Evolutionary conservation across 2,329 filamentous ascomycete species (phyloP), one percentile per base, ranked within the genome.

Genomic region (Penicillium sp.): DNA sequence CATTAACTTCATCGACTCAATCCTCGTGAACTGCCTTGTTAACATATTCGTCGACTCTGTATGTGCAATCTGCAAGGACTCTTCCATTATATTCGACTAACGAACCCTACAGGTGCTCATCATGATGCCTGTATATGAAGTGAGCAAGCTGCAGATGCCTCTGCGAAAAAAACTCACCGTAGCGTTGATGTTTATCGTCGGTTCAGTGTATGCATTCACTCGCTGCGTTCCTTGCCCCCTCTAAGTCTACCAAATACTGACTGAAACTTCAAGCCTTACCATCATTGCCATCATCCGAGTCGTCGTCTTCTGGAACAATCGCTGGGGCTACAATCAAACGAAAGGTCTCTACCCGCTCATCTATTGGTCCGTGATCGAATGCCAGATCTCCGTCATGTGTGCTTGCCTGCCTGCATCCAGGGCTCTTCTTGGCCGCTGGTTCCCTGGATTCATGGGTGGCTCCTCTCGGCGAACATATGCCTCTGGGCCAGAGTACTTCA

Each of bases 281-380:
- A 48, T 69, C 26, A 62, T 69, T 23, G 66, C 64, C 8, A 66
- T 69, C 13, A 63, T 68, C 25, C 64, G 67, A 26, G 65, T 68
- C 3, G 46, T 69, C 10, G 64, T 69, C 3, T 69, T 69, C 55
- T 69, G 62, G 57, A 60, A 53, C 7, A 63, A 69, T 29, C 61
- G 62, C 31, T 67, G 61, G 66, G 62, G 60, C 4, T 13, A 26
- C 9, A 69, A 69, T 19, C 61, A 67, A 2, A 46, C 47, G 51
- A 53, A 60, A 4, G 62, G 65, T 21, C 48, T 69, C 31, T 63
- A 66, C n/a, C 66, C 68, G 2, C 59, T 69, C 14, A 62, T 66
- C 26, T 62, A 66, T 55, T 70, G 68, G 68, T 69, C 67, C 7
- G 62, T 70, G 14, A 68, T 70, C 35, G 68, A 70, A 52, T 56